Evolutionary conservation across 352 stramenopile genomes (phyloP).

Genomic region (Globisporangium barbulae): DNA sequence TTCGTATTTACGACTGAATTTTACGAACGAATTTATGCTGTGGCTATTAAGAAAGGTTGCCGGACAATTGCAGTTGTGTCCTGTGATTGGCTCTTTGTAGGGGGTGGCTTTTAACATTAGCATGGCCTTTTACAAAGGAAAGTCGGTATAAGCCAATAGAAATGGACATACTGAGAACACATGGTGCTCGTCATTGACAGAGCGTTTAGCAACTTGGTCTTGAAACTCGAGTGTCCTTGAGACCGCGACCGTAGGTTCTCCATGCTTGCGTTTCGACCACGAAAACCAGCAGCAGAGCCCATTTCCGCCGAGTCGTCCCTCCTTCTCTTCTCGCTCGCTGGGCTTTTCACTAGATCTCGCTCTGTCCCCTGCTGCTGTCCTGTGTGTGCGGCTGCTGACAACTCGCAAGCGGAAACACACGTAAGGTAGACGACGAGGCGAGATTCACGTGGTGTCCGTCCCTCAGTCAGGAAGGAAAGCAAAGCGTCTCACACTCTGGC

Average conservation of each 20-base stretch:
- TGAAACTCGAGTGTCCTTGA: too few relatives aligned
- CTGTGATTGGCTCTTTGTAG: not conserved
- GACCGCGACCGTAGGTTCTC: too few relatives aligned
- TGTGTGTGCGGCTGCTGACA: not conserved
- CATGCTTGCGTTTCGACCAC: not conserved
- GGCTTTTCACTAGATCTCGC: too few relatives aligned
- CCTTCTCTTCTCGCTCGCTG: not conserved
- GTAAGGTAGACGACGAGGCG: not conserved
- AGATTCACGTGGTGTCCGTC: not conserved
- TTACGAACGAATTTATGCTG: not conserved
- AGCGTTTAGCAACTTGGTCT: too few relatives aligned
- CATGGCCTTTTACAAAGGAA: not conserved
- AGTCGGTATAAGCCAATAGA: not conserved
- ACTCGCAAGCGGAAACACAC: not conserved
- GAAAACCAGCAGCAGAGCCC: not conserved
- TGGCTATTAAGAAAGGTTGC: not conserved
- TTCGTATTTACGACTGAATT: not conserved
- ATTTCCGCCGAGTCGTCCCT: not conserved
- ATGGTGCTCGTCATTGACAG: too few relatives aligned
- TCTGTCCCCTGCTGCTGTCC: too few relatives aligned
- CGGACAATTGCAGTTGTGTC: too few relatives aligned
- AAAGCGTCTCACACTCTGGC: not conserved
- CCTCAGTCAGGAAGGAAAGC: not conserved
- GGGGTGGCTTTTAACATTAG: constrained; percentile 1
- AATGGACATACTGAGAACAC: too few relatives aligned